Percentiles rank a stretch among this genome's conserved stretches.
phyloP scores from a whole-genome alignment of 2,329 filamentous ascomycete genomes.

The Fusarium brevicatenulatum region DNA sequence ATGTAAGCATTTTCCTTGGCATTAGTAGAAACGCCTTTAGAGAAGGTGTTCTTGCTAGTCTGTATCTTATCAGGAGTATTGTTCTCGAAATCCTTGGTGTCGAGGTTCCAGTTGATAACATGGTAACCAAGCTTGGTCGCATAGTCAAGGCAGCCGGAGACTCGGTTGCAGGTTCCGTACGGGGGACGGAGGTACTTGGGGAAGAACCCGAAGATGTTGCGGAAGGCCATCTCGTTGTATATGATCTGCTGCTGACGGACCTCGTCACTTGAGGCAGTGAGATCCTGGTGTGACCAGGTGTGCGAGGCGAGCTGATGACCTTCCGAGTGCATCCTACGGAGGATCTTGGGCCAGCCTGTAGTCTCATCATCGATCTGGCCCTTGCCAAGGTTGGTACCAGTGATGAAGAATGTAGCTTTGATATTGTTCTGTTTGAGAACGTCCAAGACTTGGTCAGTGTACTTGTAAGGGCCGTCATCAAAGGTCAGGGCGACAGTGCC shows the following conservation, averaged over 20 bases:
- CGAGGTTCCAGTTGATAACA: slow-evolving; percentile 65
- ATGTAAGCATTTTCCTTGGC: slow-evolving; percentile 53
- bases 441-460: slow-evolving; percentile 54
- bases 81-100: slow-evolving; percentile 69
- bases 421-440: slow-evolving; percentile 45
- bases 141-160: slow-evolving; percentile 50
- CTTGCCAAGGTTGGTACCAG: slow-evolving; percentile 53
- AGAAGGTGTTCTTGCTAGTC: slow-evolving; percentile 53
- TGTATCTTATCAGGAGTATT: slow-evolving; percentile 59
- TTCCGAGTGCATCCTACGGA: slow-evolving; percentile 52
- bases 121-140: slow-evolving; percentile 61
- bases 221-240: slow-evolving; percentile 56
- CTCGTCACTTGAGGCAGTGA: slow-evolving; percentile 47
- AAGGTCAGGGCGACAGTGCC: slow-evolving; percentile 56
- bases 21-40: slow-evolving; percentile 48
- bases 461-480: slow-evolving; percentile 58
- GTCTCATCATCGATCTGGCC: slow-evolving; percentile 52
- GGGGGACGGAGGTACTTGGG: slow-evolving; percentile 57
- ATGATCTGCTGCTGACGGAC: slow-evolving; percentile 52
- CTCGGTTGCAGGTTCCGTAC: slow-evolving; percentile 53
- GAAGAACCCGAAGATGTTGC: slow-evolving; percentile 52
- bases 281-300: slow-evolving; percentile 57
- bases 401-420: slow-evolving; percentile 55
- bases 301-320: slow-evolving; percentile 59
- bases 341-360: slow-evolving; percentile 48